Evolutionary conservation across 2,329 filamentous ascomycete genomes (phyloP), one percentile per base, ranked within the genome.

Genomic region (Fonsecaea nubica): DNA sequence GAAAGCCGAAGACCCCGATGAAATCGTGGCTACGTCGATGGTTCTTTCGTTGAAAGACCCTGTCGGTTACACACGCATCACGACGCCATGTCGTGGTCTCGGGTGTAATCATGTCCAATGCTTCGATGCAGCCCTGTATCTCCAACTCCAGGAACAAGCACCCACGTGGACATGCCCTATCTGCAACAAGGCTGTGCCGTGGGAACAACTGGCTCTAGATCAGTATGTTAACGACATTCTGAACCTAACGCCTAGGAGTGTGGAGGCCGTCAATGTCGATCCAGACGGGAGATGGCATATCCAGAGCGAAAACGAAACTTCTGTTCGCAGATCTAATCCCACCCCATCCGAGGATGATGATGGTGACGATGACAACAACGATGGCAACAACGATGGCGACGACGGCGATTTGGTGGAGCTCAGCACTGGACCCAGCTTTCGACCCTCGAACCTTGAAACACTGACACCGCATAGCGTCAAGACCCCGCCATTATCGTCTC

Each of bases 161-260:
- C 95, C 95, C 0, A 96, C 95, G 18, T 99, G 95, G 95, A 84
- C 89, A n/a, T 99, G 95, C 74, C 95, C 95, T 0, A 90, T 97
- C 25, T 99, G 95, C 81, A 94, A 90, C 78, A 96, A 93, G 75
- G 80, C 87, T 0, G 89, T 93, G 1, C 87, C 89, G 0, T 99
- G 92, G 77, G 90, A 94, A 58, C 89, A 87, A 56, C 81, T 99
- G 30, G 92, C 92, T 10, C 88, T 98, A 35, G 95, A 99, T 72
- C 91, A 95, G 74, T 97, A 96, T 76, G 93, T 97, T 15, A 88
- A 90, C 74, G 91, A 97, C 70, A 97, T 99, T 62, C 81, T 99
- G 32, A 83, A 86, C 63, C 88, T 86, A 38, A 97, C 94, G 0
- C 80, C 89, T 0, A 84, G 83, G 48, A 88, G 86, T 21, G 83